Conservation (phyloP, 2,329 filamentous ascomycete species). For the Apiospora marii region DNA sequence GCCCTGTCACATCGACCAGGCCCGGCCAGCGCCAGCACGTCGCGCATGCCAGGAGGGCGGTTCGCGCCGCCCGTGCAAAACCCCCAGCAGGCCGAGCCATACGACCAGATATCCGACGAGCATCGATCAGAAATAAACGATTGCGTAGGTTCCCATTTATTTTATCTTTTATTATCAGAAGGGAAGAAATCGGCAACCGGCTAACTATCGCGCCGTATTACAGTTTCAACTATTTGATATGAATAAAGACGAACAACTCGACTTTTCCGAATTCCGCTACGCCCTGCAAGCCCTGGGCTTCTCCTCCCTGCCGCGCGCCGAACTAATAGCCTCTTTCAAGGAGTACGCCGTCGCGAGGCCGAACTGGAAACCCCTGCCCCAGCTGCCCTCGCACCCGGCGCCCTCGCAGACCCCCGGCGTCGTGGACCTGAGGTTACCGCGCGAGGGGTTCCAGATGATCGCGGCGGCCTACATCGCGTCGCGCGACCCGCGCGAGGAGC, state of each 20-base stretch:
- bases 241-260: slow-evolving; percentile 91
- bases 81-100: slow-evolving; percentile 40
- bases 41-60: slow-evolving; percentile 39
- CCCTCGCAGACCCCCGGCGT: slow-evolving; percentile 62
- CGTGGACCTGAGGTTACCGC: slow-evolving; percentile 75
- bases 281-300: slow-evolving; percentile 95
- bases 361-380: slow-evolving; percentile 57
- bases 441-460: slow-evolving; percentile 76
- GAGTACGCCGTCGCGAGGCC: slow-evolving; percentile 79
- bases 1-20: slow-evolving; percentile 39
- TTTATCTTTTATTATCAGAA: background rate
- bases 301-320: slow-evolving; percentile 79
- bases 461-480: slow-evolving; percentile 82
- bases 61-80: slow-evolving; percentile 42
- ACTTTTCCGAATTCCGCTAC: slow-evolving; percentile 98
- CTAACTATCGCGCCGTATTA: background rate
- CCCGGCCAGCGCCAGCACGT: slow-evolving; percentile 27
- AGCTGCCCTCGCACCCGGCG: slow-evolving; percentile 52
- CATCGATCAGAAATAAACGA: slow-evolving; percentile 93
- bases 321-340: slow-evolving; percentile 82
- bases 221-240: slow-evolving; percentile 96
- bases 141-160: slow-evolving; percentile 68
- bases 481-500: slow-evolving; percentile 90
- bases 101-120: slow-evolving; percentile 76
- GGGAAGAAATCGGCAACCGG: background rate